A percentile compares a stretch with the other conserved stretches of the same genome.
These are phyloP conservation scores for Esteya vermicola DNA, from an alignment of 2,329 filamentous ascomycete species.

Conservation along the genomic window DNA sequence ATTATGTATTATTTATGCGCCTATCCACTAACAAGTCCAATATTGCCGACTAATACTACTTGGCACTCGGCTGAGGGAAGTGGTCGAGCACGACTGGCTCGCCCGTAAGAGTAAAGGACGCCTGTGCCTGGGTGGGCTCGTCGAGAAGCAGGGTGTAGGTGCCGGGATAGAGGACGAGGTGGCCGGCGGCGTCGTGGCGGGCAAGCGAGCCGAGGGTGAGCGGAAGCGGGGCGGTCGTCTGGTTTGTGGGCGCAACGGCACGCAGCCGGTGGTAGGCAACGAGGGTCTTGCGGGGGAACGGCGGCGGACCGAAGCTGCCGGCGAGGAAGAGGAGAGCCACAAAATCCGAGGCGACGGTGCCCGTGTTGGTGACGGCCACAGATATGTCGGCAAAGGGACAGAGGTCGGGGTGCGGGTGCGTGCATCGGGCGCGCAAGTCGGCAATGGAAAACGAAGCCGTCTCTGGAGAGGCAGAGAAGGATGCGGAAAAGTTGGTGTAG, in stretches of 20 bases:
- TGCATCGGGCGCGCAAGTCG: conserved; percentile 13
- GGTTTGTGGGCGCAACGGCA: conserved; percentile 19
- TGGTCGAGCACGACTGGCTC: conserved; percentile 25
- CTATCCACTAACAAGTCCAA: no score
- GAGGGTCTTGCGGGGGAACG: no score
- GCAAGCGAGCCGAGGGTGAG: conserved; percentile 34
- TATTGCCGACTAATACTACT: no score
- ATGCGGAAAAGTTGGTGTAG: conserved; percentile 38
- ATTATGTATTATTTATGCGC: no score
- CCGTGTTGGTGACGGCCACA: conserved; percentile 31
- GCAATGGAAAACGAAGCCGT: background rate
- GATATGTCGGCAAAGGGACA: conserved; percentile 5
- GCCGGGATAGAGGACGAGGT: conserved; percentile 37
- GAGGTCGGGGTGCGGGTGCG: conserved; percentile 18
- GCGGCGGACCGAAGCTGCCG: conserved; percentile 28
- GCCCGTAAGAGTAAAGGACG: conserved; percentile 32
- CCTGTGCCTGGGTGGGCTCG: conserved; percentile 21
- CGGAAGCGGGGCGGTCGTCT: conserved; percentile 19
- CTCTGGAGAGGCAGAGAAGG: background rate
- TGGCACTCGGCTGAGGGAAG: no score
- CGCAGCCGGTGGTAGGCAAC: no score
- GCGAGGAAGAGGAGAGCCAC: conserved; percentile 35
- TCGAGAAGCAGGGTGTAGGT: conserved; percentile 33
- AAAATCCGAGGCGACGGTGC: conserved; percentile 32
- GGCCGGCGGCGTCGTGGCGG: conserved; percentile 32